phyloP scores from a whole-genome alignment of 768 basidiomycete species.

The Psilocybe subaeruginosa region DNA sequence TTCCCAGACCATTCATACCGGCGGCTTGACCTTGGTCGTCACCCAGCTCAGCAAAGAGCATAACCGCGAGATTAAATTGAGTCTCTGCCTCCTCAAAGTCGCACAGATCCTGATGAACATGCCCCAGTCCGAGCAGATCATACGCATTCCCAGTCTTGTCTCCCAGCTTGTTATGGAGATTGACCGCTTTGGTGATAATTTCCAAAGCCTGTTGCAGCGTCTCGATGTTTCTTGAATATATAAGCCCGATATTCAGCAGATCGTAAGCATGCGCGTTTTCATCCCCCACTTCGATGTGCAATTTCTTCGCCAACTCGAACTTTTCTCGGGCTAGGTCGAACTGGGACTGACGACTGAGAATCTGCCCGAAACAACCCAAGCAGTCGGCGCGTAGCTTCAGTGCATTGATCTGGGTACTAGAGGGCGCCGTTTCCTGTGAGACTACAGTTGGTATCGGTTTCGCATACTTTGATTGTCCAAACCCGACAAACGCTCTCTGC shows the following conservation, averaged over 20 bases:
- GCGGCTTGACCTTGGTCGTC: constrained; percentile 26
- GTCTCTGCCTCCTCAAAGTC: background rate
- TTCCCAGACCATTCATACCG: constrained; percentile 27
- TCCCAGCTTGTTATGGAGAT: constrained; percentile 21
- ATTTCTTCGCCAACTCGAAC: constrained; percentile 23
- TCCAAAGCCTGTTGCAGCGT: constrained; percentile 13
- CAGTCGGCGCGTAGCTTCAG: constrained; percentile 26
- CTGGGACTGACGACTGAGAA: constrained; percentile 23
- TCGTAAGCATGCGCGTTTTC: constrained; percentile 29
- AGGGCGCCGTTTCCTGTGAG: background rate
- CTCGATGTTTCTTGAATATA: constrained; percentile 16
- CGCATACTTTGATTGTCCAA: background rate
- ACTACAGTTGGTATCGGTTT: background rate
- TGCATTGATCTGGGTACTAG: background rate
- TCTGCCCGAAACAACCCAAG: constrained; percentile 30
- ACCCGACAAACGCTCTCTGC: constrained; percentile 1
- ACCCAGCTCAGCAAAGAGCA: constrained; percentile 18
- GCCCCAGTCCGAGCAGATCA: constrained; percentile 27
- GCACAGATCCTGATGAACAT: constrained; percentile 21
- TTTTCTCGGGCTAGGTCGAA: constrained; percentile 25
- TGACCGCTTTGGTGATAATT: constrained; percentile 17
- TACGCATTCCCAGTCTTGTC: constrained; percentile 26
- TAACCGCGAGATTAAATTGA: constrained; percentile 12
- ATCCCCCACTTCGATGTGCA: constrained; percentile 26
- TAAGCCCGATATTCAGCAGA: constrained; percentile 28